Percentiles rank a stretch among this genome's conserved stretches.
phyloP scores from a whole-genome alignment of 2,329 filamentous ascomycete genomes.

The Coniochaeta sp. region DNA sequence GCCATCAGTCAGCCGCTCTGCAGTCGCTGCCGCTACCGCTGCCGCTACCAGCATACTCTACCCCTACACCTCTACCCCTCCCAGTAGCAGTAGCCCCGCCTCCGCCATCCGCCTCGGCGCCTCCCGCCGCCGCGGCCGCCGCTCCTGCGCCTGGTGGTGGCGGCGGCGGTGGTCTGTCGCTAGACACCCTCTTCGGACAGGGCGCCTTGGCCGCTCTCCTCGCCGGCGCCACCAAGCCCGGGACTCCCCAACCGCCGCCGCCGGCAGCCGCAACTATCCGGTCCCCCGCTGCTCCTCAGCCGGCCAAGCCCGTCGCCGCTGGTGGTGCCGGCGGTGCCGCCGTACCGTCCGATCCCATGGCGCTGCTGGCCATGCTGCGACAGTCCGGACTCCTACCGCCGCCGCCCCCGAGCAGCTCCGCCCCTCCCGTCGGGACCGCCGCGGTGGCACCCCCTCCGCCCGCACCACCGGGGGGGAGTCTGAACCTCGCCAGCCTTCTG shows the following conservation, averaged over 20 bases:
- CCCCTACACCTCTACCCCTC: constrained; percentile 20
- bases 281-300: constrained; percentile 41
- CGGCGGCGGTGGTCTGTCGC: constrained; percentile 27
- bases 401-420: constrained; percentile 12
- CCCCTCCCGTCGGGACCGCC: background rate
- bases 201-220: constrained; percentile 54
- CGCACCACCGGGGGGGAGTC: constrained; percentile 24
- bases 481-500: constrained; percentile 17
- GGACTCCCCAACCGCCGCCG: constrained; percentile 27
- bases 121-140: constrained; percentile 5
- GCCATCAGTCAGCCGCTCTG: constrained; percentile 20
- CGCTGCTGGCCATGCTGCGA: constrained; percentile 60
- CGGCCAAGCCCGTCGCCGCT: constrained; percentile 10
- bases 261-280: constrained; percentile 35
- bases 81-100: constrained; percentile 26
- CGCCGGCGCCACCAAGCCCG: constrained; percentile 37
- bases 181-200: constrained; percentile 53
- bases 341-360: constrained; percentile 39
- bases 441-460: constrained; percentile 22
- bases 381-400: constrained; percentile 57
- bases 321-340: no score
- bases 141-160: background rate
- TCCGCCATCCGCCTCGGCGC: constrained; percentile 21
- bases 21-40: constrained; percentile 21
- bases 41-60: constrained; percentile 14